Conservation (phyloP, 1,139 yeast species). For the Scheffersomyces quercinus region DNA sequence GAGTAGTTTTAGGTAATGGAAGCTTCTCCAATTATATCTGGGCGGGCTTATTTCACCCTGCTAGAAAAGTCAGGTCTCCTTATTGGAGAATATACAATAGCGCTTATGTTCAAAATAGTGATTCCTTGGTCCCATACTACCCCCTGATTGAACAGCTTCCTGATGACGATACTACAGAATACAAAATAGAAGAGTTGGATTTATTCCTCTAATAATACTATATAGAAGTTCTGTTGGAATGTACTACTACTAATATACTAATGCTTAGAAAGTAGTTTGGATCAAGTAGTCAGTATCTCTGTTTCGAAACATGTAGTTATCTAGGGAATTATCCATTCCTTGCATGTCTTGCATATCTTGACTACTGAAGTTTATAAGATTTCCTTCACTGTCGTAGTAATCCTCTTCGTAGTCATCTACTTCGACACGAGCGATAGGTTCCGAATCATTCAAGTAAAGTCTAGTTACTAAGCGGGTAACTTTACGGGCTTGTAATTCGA, state of each 20-base stretch:
- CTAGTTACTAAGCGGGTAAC: slow-evolving; percentile 47
- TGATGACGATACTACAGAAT: slow-evolving; percentile 16
- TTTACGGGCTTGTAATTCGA: slow-evolving; percentile 53
- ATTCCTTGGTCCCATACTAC: slow-evolving; percentile 79
- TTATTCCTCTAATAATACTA: slow-evolving; percentile 25
- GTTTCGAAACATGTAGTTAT: too few relatives aligned
- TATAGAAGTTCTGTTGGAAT: background rate
- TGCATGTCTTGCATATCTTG: background rate
- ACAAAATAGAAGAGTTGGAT: slow-evolving; percentile 40
- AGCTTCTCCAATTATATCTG: slow-evolving; percentile 72
- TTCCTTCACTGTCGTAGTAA: slow-evolving; percentile 4
- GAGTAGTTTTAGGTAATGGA: slow-evolving; percentile 78
- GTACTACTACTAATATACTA: background rate
- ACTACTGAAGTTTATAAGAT: background rate
- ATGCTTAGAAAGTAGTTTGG: too few relatives aligned
- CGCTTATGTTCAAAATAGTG: slow-evolving; percentile 73
- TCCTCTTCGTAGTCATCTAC: slow-evolving; percentile 3
- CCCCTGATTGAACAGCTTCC: slow-evolving; percentile 55
- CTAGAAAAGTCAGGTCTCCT: slow-evolving; percentile 77
- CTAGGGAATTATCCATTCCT: background rate
- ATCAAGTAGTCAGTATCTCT: too few relatives aligned
- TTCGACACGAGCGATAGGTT: slow-evolving; percentile 12
- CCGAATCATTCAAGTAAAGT: slow-evolving; percentile 40
- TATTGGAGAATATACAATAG: slow-evolving; percentile 85
- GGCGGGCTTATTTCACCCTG: slow-evolving; percentile 93